Percentiles rank a stretch among this genome's conserved stretches.
phyloP scores from a whole-genome alignment of 75 land plant genomes.

The Gnetum montanum region DNA sequence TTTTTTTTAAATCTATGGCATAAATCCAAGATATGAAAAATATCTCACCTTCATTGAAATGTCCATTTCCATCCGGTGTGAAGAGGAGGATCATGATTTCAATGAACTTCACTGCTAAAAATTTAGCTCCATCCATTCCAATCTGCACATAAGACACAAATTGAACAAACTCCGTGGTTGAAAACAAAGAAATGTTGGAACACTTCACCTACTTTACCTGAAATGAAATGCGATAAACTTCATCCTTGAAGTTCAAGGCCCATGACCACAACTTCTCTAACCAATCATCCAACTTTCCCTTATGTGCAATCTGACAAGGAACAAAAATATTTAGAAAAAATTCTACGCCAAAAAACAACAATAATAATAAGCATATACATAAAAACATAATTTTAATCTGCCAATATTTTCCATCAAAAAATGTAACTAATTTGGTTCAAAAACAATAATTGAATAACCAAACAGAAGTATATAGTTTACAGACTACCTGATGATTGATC shows the following conservation, averaged over 20 bases:
- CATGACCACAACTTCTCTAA: constrained; percentile 66
- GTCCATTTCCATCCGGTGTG: constrained; percentile 65
- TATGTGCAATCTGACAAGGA: constrained; percentile 39
- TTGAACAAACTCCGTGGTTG: neutral
- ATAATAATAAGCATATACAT: no score
- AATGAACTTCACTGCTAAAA: constrained; percentile 80
- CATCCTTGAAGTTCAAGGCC: constrained; percentile 72
- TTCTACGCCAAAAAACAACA: neutral
- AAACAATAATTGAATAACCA: neutral
- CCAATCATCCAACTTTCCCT: constrained; percentile 58
- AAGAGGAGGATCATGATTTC: constrained; percentile 66
- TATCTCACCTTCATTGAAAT: neutral
- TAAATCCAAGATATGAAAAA: neutral
- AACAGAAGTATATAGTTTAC: no score
- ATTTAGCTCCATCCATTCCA: constrained; percentile 54
- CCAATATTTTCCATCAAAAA: neutral
- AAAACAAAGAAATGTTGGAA: neutral
- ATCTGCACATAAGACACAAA: constrained; percentile 30
- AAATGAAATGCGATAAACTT: constrained; percentile 39
- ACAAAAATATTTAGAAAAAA: neutral
- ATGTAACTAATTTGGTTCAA: neutral
- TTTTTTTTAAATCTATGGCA: no score
- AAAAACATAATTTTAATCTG: neutral
- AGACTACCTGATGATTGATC: constrained; percentile 65
- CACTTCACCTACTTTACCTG: constrained; percentile 34